Evolutionary conservation across 2,329 filamentous ascomycete genomes (phyloP), one percentile per base, ranked within the genome.

Genomic region (Fusarium sp.): DNA sequence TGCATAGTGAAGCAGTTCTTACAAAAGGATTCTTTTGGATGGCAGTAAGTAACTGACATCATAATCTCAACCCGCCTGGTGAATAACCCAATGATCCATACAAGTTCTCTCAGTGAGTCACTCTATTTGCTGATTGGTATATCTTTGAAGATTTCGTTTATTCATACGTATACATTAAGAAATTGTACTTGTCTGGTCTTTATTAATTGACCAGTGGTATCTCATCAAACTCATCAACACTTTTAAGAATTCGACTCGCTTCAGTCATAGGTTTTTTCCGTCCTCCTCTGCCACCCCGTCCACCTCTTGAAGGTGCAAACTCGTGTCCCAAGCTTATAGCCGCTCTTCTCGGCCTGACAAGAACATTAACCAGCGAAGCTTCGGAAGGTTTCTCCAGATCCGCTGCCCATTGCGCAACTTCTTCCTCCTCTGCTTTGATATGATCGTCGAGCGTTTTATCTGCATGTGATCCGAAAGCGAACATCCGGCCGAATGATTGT

Each of bases 171-270:
- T 46, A 29, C 16, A 45, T 16, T 29, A 46, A n/a, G 24, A 29
- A 46, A 29, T 29, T 29, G 16, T 46, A 46, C 11, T 46, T 25
- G 12, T 44, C 20, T 46, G 18, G 25, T 6, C 18, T 12, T 27
- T 6, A 4, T 37, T 41, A 52, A 11, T 11, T 52, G 16, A 52
- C 42, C 20, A 56, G 53, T 27, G 53, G 53, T 4, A 34, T 6
- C 20, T 56, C 53, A 11, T 56, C 53, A 18, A 51, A 52, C 20
- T 64, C 60, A 20, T 65, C 62, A 12, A 65, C 53, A n/a, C 62
- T 65, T 16, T 12, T 65, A 13, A 65, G 47, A 11, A 65, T 65
- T 6, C 62, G 46, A 4, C 52, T 59, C 2, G 60, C 60, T 22
- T 65, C 62, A 6, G 62, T 65, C 51, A 59, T 52, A 4, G 46